Evolutionary conservation across 106 monocot genomes (phyloP).

Genomic region (Dendrobium officinale): DNA sequence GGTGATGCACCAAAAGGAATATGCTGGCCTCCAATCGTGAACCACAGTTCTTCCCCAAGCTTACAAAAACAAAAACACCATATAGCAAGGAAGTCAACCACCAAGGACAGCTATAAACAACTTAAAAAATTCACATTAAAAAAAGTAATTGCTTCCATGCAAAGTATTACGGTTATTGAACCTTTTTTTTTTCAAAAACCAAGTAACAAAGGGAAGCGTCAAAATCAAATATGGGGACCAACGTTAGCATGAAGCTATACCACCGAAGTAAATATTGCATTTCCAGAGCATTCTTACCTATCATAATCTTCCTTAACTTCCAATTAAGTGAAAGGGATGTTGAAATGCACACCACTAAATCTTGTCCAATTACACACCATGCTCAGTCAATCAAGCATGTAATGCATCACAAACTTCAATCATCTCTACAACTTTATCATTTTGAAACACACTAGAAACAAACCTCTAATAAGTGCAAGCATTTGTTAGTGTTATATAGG

Average conservation of each 20-base stretch:
- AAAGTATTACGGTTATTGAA: background rate
- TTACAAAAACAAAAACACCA: constrained; percentile 21
- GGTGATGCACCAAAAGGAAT: constrained; percentile 95
- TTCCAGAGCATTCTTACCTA: background rate
- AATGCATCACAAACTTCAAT: background rate
- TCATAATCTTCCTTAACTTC: background rate
- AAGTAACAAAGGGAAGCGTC: background rate
- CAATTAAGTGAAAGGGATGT: background rate
- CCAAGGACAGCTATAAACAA: background rate
- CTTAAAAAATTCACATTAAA: background rate
- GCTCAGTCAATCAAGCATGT: background rate
- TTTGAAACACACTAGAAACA: background rate
- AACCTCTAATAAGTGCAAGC: too few species aligned
- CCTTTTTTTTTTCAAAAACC: background rate
- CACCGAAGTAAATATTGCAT: background rate
- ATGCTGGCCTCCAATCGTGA: constrained; percentile 74
- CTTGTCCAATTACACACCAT: background rate
- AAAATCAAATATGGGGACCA: background rate
- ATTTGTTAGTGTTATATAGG: too few species aligned
- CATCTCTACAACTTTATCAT: background rate
- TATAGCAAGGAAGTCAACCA: background rate
- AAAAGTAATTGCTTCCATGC: background rate
- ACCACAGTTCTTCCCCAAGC: constrained; percentile 83
- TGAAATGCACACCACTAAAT: background rate
- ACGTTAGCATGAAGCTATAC: background rate